phyloP scores from a whole-genome alignment of 495 filamentous ascomycete genomes.

The Acidomyces sp. region DNA sequence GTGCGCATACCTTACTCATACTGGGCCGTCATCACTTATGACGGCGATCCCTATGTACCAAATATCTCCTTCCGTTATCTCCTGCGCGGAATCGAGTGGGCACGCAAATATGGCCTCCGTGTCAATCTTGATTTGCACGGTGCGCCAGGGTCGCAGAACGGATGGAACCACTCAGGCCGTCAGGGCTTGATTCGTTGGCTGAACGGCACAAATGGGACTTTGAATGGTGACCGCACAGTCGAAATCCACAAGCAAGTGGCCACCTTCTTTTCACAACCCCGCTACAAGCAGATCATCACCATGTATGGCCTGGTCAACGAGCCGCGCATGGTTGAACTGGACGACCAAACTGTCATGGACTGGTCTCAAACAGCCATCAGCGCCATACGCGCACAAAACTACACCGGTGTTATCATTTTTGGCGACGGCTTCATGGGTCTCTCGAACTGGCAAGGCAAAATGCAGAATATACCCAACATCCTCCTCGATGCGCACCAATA shows the following conservation, averaged over 20 bases:
- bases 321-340: conserved; percentile 35
- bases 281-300: conserved; percentile 33
- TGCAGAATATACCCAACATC: conserved; percentile 25
- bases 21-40: conserved; percentile 82
- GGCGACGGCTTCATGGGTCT: conserved; percentile 63
- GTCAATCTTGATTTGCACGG: conserved; percentile 92
- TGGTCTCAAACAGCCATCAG: conserved; percentile 29
- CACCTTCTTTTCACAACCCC: conserved; percentile 31
- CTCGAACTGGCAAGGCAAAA: conserved; percentile 32
- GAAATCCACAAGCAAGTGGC: conserved; percentile 31
- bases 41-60: conserved; percentile 75
- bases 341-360: conserved; percentile 23
- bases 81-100: conserved; percentile 81
- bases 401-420: conserved; percentile 38
- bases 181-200: conserved; percentile 45
- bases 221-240: conserved; percentile 30
- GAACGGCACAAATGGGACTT: conserved; percentile 32
- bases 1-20: conserved; percentile 90
- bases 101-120: conserved; percentile 81
- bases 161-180: conserved; percentile 63
- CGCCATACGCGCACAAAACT: conserved; percentile 26
- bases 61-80: conserved; percentile 90
- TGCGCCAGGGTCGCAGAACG: conserved; percentile 67
- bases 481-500: conserved; percentile 81
- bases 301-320: conserved; percentile 35